These are phyloP conservation scores for Sporodiniella umbellata DNA, from an alignment of 371 early-diverging fungal species.

Conservation along the genomic window DNA sequence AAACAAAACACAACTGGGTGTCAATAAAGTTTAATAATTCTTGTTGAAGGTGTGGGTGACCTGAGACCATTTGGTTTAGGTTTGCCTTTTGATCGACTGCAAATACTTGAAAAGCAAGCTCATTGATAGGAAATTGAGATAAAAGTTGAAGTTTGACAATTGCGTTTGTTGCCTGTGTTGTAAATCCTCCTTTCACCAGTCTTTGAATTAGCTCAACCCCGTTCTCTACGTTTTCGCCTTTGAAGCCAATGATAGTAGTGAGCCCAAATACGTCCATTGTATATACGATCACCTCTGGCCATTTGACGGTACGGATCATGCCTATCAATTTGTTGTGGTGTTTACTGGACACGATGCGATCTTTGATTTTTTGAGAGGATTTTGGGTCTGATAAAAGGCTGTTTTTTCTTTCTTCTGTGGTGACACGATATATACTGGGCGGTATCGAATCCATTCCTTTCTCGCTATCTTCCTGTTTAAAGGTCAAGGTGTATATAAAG, in stretches of 20 bases:
- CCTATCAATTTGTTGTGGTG: constrained; percentile 23
- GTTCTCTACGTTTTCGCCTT: constrained; percentile 22
- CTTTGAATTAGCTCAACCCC: constrained; percentile 25
- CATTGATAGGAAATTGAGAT: constrained; percentile 18
- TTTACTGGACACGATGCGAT: not conserved
- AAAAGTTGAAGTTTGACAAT: constrained; percentile 28
- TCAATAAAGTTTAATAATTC: constrained; percentile 31
- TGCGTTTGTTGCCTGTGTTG: constrained; percentile 27
- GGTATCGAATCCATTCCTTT: no score
- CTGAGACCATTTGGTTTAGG: constrained; percentile 13
- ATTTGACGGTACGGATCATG: constrained; percentile 18
- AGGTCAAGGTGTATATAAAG: no score
- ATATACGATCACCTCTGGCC: constrained; percentile 32
- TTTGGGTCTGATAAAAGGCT: no score
- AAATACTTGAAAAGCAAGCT: constrained; percentile 25
- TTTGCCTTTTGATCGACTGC: constrained; percentile 20
- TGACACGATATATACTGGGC: not conserved
- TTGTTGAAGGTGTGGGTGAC: constrained; percentile 11
- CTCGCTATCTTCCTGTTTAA: no score
- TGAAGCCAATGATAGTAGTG: constrained; percentile 7
- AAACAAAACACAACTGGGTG: constrained; percentile 32
- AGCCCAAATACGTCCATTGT: constrained; percentile 31
- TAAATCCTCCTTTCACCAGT: constrained; percentile 21
- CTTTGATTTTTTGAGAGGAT: not conserved
- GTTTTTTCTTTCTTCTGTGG: constrained; percentile 9